Conservation (phyloP, 257 asterid species). For the Catharanthus roseus region DNA sequence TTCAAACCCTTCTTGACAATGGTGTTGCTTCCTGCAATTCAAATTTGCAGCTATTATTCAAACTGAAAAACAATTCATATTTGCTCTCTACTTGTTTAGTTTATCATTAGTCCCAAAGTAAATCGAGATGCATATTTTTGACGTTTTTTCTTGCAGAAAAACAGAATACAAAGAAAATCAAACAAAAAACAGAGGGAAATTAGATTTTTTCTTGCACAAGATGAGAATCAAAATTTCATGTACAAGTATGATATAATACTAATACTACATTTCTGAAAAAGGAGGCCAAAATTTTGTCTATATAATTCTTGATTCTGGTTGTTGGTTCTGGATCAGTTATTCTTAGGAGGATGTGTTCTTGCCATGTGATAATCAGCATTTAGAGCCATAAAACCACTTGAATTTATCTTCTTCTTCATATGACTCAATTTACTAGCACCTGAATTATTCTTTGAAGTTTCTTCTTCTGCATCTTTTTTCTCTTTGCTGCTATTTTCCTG, state of each 20-base stretch:
- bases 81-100: background rate
- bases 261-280: background rate
- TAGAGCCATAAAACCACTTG: slow-evolving; percentile 36
- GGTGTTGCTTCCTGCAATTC: slow-evolving; percentile 19
- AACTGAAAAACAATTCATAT: background rate
- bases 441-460: slow-evolving; percentile 8
- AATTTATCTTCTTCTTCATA: slow-evolving; percentile 20
- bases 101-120: background rate
- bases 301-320: background rate
- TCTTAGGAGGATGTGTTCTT: slow-evolving; percentile 61
- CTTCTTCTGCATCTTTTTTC: background rate
- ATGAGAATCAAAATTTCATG: slow-evolving; percentile 16
- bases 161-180: background rate
- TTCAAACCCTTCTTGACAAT: background rate
- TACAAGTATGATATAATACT: slow-evolving; percentile 22
- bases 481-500: background rate
- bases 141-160: background rate
- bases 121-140: background rate
- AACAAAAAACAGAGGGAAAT: background rate
- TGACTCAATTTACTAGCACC: slow-evolving; percentile 20
- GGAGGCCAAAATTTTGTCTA: background rate
- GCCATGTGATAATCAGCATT: slow-evolving; percentile 59
- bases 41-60: slow-evolving; percentile 4
- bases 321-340: slow-evolving; percentile 37
- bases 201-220: slow-evolving; percentile 4